phyloP scores from a whole-genome alignment of 192 early-diverging fungal genomes.

The Allomyces javanicus region DNA sequence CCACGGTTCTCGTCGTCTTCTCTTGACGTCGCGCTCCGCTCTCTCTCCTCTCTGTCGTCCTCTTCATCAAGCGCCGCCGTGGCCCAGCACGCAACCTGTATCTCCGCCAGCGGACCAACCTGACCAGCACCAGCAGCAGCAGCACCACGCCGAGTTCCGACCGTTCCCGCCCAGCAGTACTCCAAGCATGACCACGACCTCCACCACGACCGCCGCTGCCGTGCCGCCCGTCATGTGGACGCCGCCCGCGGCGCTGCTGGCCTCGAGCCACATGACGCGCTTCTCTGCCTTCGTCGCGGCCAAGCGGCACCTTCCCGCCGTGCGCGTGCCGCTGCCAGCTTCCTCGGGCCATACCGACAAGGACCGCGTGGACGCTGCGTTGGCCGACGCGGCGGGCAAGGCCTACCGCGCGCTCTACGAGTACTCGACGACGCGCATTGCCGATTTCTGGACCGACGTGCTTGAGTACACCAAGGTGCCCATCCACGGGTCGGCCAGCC shows the following conservation, averaged over 20 bases:
- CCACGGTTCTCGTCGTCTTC: too few species aligned
- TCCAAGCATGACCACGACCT: not conserved
- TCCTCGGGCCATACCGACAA: not conserved
- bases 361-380: not conserved
- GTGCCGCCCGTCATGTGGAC: not conserved
- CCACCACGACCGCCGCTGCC: not conserved
- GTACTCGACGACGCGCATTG: slow-evolving; percentile 60
- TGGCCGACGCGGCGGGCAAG: not conserved
- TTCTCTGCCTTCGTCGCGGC: not conserved
- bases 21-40: too few species aligned
- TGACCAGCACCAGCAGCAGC: too few species aligned
- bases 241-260: slow-evolving; percentile 1
- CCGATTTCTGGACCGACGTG: slow-evolving; percentile 68
- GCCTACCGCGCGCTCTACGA: slow-evolving; percentile 56
- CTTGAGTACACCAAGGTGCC: slow-evolving; percentile 54
- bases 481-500: slow-evolving; percentile 19
- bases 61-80: too few species aligned
- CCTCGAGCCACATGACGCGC: not conserved
- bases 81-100: too few species aligned
- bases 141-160: too few species aligned
- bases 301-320: not conserved
- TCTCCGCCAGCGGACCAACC: too few species aligned
- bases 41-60: too few species aligned
- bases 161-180: too few species aligned
- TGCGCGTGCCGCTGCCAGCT: not conserved